Evolutionary conservation across 1,284 basidiomycete species (phyloP), one percentile per base, ranked within the genome.

Genomic region (Coniophora puteana): DNA sequence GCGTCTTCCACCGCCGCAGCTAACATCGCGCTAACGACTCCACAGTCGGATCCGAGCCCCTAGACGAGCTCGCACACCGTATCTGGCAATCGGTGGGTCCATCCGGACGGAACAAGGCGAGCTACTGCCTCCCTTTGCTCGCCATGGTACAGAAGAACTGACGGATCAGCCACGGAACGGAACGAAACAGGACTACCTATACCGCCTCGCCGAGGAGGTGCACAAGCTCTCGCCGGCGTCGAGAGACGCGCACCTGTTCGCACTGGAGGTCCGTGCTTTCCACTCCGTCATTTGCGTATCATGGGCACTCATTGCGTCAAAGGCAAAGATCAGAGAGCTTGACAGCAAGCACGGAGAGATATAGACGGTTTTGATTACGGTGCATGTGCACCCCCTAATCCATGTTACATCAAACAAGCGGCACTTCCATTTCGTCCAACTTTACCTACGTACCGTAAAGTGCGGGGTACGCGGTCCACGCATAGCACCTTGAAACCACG

Each of bases 71-170:
- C 7, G 80, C 88, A 0, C 58, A 74, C 38, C 71, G 69, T 12
- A 93, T 94, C 41, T 88, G 81, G 72, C 63, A 63, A 20, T 84
- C 85, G 1, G 71, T 78, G 0, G 91, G 91, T 1, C 90, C 90
- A 0, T 92, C 89, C 0, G 92, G 92, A 1, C 74, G 67, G 3
- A 94, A 94, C 66, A 90, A 90, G 69, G 86, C 80, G 36, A 21
- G 21, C 36, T 10, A 16, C n/a, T n/a, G n/a, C n/a, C n/a, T n/a
- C n/a, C n/a, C n/a, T n/a, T n/a, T 37, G 17, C 7, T 23, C 24
- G 8, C 12, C 25, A 5, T n/a, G 24, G 1, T 13, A 10, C 20
- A 24, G 11, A 41, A 5, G 12, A n/a, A n/a, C n/a, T n/a, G n/a
- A n/a, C n/a, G 22, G 18, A 0, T 1, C 16, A 8, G n/a, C 7